Evolutionary conservation across 495 filamentous ascomycete species (phyloP), one percentile per base, ranked within the genome.

Genomic region (Xanthoparmelia taractica): DNA sequence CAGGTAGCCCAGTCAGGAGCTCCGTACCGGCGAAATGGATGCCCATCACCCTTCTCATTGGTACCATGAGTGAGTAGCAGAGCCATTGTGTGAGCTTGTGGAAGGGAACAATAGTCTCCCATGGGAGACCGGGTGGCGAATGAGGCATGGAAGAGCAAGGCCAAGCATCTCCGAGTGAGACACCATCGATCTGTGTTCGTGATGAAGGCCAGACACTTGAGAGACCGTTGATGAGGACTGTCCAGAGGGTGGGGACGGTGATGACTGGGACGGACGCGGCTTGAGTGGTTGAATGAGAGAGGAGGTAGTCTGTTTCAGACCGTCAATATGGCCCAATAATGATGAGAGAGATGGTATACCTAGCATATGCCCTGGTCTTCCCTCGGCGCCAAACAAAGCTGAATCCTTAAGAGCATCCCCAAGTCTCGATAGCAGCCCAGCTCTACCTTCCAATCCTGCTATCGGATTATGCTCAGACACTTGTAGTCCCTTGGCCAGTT

Each of bases 161-260:
- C 94, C 94, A 98, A 34, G 95, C 94, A 71, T 98, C 94, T 50
- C 94, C 94, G 57, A 98, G 86, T 0, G 91, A 85, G 37, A 92
- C 80, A 8, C 91, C 91, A 70, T 96, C 90, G 66, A 98, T 87
- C 65, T 88, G 85, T 8, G 93, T 96, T 48, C 95, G 83, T 0
- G 91, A 92, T 0, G 86, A 73, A 0, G 95, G 95, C 94, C 94
- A 98, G 73, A 97, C 92, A 1, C 86, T 80, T 11, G 85, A 80
- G 4, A 98, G 82, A 1, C 94, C 91, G 64, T 93, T 86, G 84
- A 96, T 96, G 0, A 98, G 80, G 17, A 91, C 84, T 57, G 82
- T 80, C 94, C 94, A 98, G 1, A 98, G 79, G 0, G 91, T 96
- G 5, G 94, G 92, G n/a, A 98, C 80, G 10, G 88, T 85, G 38